A percentile compares a stretch with the other conserved stretches of the same genome.
Evolutionary conservation across 257 asterid genomes (phyloP).

Genomic region (Verbena officinalis): DNA sequence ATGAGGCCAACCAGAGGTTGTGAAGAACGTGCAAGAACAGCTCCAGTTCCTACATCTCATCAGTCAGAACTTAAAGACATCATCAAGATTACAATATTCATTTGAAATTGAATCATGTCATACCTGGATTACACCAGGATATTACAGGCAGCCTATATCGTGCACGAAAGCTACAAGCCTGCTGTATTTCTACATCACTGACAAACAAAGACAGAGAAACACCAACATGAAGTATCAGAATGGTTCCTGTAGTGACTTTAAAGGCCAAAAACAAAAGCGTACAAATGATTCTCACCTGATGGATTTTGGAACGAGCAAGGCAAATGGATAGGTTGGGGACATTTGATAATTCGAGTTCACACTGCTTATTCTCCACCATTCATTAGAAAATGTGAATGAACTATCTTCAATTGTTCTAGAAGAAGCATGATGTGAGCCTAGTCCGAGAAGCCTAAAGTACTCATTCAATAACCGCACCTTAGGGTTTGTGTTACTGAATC

Average conservation of each 20-base stretch:
- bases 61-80: conserved; percentile 34
- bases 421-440: conserved; percentile 60
- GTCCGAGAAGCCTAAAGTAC: conserved; percentile 89
- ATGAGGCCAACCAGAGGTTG: conserved; percentile 96
- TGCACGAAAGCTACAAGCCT: conserved; percentile 87
- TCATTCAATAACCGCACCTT: conserved; percentile 81
- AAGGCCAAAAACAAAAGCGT: conserved; percentile 3
- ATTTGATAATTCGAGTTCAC: conserved; percentile 69
- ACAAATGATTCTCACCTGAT: conserved; percentile 56
- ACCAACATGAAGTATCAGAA: conserved; percentile 30
- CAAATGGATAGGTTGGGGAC: conserved; percentile 94
- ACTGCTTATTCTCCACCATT: conserved; percentile 89
- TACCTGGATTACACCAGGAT: conserved; percentile 95
- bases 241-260: conserved; percentile 25
- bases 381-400: conserved; percentile 72
- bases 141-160: conserved; percentile 89
- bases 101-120: conserved; percentile 30
- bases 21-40: conserved; percentile 96
- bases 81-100: conserved; percentile 24
- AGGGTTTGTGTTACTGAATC: conserved; percentile 59
- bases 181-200: conserved; percentile 87
- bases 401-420: conserved; percentile 67
- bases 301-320: conserved; percentile 86
- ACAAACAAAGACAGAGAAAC: conserved; percentile 33
- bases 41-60: conserved; percentile 77